phyloP scores from a whole-genome alignment of 2,329 filamentous ascomycete species.

The Balansia obtecta region DNA sequence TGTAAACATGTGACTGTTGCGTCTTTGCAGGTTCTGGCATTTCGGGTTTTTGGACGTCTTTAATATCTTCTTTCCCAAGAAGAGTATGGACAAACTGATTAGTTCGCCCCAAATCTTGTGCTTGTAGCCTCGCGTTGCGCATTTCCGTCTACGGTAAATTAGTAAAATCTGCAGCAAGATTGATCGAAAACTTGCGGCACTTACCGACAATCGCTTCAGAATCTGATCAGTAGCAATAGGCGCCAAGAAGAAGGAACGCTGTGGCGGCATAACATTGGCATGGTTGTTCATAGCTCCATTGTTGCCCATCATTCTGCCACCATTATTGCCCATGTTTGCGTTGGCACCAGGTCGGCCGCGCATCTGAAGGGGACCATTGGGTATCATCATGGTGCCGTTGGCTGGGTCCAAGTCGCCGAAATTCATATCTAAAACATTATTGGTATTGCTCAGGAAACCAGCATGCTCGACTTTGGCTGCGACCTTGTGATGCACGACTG shows the following conservation, averaged over 20 bases:
- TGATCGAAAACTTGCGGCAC: conserved; percentile 5
- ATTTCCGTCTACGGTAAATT: conserved; percentile 54
- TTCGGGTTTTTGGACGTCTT: conserved; percentile 42
- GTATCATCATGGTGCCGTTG: conserved; percentile 59
- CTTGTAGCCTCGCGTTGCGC: conserved; percentile 77
- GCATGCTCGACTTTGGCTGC: conserved; percentile 94
- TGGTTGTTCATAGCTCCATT: conserved; percentile 33
- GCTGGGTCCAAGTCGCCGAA: conserved; percentile 85
- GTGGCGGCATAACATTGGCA: conserved; percentile 51
- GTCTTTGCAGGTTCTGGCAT: conserved; percentile 33
- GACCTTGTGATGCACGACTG: conserved; percentile 96
- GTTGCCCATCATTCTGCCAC: conserved; percentile 46
- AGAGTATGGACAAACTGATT: conserved; percentile 70
- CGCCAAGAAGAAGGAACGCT: conserved; percentile 74
- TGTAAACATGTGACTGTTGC: conserved; percentile 28
- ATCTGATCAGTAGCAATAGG: conserved; percentile 91
- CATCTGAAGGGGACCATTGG: conserved; percentile 55
- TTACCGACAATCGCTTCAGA: conserved; percentile 48
- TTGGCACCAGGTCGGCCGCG: conserved; percentile 59
- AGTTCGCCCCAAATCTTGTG: conserved; percentile 72
- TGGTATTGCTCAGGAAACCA: conserved; percentile 63
- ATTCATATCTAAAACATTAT: conserved; percentile 74
- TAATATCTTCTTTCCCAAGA: conserved; percentile 57
- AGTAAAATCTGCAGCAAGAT: not conserved
- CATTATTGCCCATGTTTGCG: conserved; percentile 48